Base-by-base conservation (phyloP, 768 basidiomycete genomes). In the Mycena kentingensis region DNA sequence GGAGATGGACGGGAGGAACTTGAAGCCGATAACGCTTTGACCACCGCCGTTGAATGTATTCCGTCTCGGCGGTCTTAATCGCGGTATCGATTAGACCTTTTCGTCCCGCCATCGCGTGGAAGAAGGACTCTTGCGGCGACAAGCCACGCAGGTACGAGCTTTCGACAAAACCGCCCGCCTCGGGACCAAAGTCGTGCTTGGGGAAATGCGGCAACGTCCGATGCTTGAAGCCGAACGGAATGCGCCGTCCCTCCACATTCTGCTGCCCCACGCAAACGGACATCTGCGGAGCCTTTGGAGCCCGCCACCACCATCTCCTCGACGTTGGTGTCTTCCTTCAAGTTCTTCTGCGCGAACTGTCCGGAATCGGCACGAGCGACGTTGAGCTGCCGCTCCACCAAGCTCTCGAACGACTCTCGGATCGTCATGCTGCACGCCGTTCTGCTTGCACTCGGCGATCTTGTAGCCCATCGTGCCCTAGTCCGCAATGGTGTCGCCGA, bases 21-120 rank as follows among this genome's bases (percentile, higher is more conserved):
- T 98, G 87, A 97, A 95, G 1, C 87, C 94, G 65, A 97, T 95
- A 88, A 0, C 96, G 97, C 73, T 99, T 99, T 62, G 98, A 96
- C 57, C 98, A 78, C 52, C 97, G 90, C 63, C 96, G 90, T 69
- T 99, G 97, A 64, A 98, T 98, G 68, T 98, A 98, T 59, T 97
- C 97, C 0, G 96, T 98, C 73, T 98, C 97, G 38, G 97, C 97
- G 4, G 97, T 99, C 77, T 99, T 99, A 69, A 99, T 94, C 35
- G 97, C 97, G 5, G 41, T 42, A 42, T 42, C 41, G 25, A 42
- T 42, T 6, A 42, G 25, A 42, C 41, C 41, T n/a, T 42, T 24
- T 11, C 41, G 41, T 7, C 41, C 41, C 12, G 41, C 41, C 41
- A 42, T 42, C 12, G 22, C 97, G 70, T 99, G 97, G 85, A 99